Base-by-base conservation (phyloP, 306 rosid species). In the Lathyrus tuberosus region DNA sequence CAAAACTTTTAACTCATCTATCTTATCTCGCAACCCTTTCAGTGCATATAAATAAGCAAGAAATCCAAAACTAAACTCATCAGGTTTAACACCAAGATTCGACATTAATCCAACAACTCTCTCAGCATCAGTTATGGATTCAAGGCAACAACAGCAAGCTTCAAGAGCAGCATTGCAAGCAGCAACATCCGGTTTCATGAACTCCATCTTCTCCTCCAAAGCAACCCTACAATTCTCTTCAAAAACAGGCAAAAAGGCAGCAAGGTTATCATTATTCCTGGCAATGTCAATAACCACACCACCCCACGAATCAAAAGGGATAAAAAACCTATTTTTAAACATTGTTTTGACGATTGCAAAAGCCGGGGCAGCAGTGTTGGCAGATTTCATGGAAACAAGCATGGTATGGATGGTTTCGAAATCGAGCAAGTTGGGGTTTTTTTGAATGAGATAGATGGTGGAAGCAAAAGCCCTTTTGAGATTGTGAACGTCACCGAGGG, bases 161-260 rank as follows among this genome's bases (percentile, higher is more conserved):
- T 89, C 91, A 44, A 95, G 59, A 0, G 97, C 96, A 0, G 95
- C 96, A 83, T 95, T 91, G 48, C 97, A 95, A 61, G 91, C 95
- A 12, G 30, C 70, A 80, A 91, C 81, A 77, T 87, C 89, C 28
- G 92, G 97, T 40, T 74, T 86, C 99, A 91, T 79, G 66, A 80
- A 80, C 24, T 77, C 87, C 70, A 95, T 4, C 71, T 82, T 86
- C 88, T 95, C 99, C 63, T 83, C 86, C 59, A 66, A 59, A 61
- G 91, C 91, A 82, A 91, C 74, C 85, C 84, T 77, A 79, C 95
- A 91, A 51, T 71, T 86, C 83, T 91, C 92, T 62, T 89, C 84
- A 44, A 87, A 95, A 73, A 89, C 75, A 53, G 87, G 72, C 17
- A 89, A 52, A 67, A 83, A 95, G 6, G 92, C 83, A 30, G 63